Evolutionary conservation across 495 filamentous ascomycete genomes (phyloP).

Genomic region (Penicillium waksmanii): DNA sequence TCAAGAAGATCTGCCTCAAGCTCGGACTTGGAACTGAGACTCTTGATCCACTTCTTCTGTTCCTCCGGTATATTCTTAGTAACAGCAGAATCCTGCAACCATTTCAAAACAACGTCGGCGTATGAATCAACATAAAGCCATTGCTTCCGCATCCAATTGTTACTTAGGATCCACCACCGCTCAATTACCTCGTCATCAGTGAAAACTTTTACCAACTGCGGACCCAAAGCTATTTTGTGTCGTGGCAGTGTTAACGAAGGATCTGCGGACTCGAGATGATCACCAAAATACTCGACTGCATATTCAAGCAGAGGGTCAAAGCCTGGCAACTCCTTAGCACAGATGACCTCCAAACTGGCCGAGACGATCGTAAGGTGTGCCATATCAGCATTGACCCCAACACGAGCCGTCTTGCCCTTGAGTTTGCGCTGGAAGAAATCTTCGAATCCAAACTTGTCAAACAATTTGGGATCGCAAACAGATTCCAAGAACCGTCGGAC

Average conservation of each 20-base stretch:
- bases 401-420: slow-evolving; percentile 15
- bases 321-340: neutral
- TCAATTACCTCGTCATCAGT: slow-evolving; percentile 10
- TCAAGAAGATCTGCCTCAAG: slow-evolving; percentile 29
- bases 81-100: slow-evolving; percentile 27
- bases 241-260: slow-evolving; percentile 20
- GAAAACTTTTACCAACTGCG: slow-evolving; percentile 18
- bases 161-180: slow-evolving; percentile 17
- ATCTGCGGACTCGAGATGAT: slow-evolving; percentile 14
- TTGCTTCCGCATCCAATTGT: neutral
- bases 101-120: slow-evolving; percentile 15
- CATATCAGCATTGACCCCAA: slow-evolving; percentile 16
- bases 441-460: slow-evolving; percentile 25
- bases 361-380: slow-evolving; percentile 9
- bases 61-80: slow-evolving; percentile 20
- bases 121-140: slow-evolving; percentile 20
- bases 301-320: slow-evolving; percentile 2
- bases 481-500: slow-evolving; percentile 23
- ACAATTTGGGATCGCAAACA: slow-evolving; percentile 22
- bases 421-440: slow-evolving; percentile 27
- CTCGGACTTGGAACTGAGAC: slow-evolving; percentile 25
- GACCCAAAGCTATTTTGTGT: slow-evolving; percentile 16
- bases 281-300: neutral
- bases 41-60: slow-evolving; percentile 22
- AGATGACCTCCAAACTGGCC: slow-evolving; percentile 11